phyloP scores from a whole-genome alignment of 2,329 filamentous ascomycete genomes.

The Hortaea werneckii region DNA sequence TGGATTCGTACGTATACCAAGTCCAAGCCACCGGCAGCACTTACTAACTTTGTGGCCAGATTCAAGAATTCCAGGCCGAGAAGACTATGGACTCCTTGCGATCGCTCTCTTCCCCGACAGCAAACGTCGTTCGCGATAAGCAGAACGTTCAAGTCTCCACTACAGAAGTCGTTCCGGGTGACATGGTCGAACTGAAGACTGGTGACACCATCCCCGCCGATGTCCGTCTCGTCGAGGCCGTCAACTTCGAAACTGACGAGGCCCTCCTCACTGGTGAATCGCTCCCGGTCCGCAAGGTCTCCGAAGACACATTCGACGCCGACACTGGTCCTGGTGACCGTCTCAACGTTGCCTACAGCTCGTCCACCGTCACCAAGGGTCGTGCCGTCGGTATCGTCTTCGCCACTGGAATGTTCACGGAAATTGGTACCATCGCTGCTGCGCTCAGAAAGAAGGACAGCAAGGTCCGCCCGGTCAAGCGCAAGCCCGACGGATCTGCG shows the following conservation, averaged over 20 bases:
- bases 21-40: no score
- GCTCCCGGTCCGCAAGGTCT: slow-evolving; percentile 55
- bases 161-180: slow-evolving; percentile 36
- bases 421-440: slow-evolving; percentile 66
- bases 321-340: slow-evolving; percentile 57
- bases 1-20: slow-evolving; percentile 25
- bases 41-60: neutral
- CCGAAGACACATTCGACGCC: slow-evolving; percentile 42
- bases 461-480: slow-evolving; percentile 30
- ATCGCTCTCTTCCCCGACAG: slow-evolving; percentile 38
- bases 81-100: slow-evolving; percentile 41
- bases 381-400: slow-evolving; percentile 59
- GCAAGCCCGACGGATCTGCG: slow-evolving; percentile 25
- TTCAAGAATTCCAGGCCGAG: slow-evolving; percentile 38
- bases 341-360: slow-evolving; percentile 60
- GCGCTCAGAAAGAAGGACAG: slow-evolving; percentile 53
- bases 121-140: slow-evolving; percentile 37
- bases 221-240: slow-evolving; percentile 30
- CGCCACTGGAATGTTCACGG: slow-evolving; percentile 62
- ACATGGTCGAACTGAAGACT: slow-evolving; percentile 37
- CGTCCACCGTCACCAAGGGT: slow-evolving; percentile 61
- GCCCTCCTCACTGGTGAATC: slow-evolving; percentile 66
- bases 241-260: slow-evolving; percentile 65
- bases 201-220: slow-evolving; percentile 43
- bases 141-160: slow-evolving; percentile 32